These are phyloP conservation scores for Periconia macrospinosa DNA, from an alignment of 2,329 filamentous ascomycete species.

Conservation along the genomic window DNA sequence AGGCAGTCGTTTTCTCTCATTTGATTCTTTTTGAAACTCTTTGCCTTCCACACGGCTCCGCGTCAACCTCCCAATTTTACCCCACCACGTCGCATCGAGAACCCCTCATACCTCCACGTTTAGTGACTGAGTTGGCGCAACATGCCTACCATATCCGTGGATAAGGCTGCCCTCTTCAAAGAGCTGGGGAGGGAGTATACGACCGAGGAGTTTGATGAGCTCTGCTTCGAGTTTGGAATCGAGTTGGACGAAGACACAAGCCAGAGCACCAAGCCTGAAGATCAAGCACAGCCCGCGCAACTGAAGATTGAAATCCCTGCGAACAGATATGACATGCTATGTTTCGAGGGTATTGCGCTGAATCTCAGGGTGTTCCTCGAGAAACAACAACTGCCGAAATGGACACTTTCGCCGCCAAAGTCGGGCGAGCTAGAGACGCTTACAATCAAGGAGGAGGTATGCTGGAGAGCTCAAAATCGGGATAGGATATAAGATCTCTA, in stretches of 20 bases:
- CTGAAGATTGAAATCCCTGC: conserved; percentile 98
- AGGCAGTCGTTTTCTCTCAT: neutral
- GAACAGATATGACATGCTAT: conserved; percentile 93
- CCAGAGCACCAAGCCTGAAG: conserved; percentile 36
- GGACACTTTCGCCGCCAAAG: conserved; percentile 71
- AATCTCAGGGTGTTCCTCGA: conserved; percentile 95
- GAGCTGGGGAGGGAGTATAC: conserved; percentile 90
- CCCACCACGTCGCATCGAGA: conserved; percentile 28
- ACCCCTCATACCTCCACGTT: conserved; percentile 10
- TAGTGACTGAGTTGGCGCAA: conserved; percentile 35
- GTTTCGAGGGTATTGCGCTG: conserved; percentile 93
- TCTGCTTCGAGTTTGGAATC: conserved; percentile 98
- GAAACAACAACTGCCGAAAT: conserved; percentile 75
- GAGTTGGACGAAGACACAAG: conserved; percentile 86
- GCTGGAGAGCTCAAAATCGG: neutral
- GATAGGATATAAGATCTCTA: conserved; percentile 7
- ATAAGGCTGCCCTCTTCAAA: conserved; percentile 95
- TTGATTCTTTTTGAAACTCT: neutral
- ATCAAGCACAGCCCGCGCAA: conserved; percentile 77
- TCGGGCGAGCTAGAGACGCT: conserved; percentile 77
- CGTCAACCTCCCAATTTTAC: conserved; percentile 8
- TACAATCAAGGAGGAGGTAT: conserved; percentile 69
- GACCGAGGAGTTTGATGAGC: conserved; percentile 90
- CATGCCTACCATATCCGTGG: conserved; percentile 96
- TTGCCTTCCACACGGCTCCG: too few species aligned